Evolutionary conservation across 306 rosid genomes (phyloP).

Genomic region (Sophora flavescens): DNA sequence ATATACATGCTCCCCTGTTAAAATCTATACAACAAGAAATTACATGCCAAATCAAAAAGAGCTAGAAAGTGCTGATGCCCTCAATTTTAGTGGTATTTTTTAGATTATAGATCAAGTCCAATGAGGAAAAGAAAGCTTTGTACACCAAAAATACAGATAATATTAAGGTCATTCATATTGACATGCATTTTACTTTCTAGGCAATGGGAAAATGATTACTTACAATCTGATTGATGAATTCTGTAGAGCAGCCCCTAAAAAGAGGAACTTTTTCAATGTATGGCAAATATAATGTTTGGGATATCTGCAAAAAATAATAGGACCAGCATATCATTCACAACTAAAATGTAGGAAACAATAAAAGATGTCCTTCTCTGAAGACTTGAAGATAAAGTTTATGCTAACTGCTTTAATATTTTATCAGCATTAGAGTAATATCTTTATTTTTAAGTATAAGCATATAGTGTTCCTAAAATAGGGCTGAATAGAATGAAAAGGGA

Average conservation of each 20-base stretch:
- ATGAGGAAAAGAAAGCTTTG: conserved; percentile 20
- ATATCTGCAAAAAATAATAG: conserved; percentile 66
- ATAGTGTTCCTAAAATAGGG: not conserved
- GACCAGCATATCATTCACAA: not conserved
- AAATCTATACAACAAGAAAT: not conserved
- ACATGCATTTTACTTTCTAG: conserved; percentile 22
- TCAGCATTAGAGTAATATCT: conserved; percentile 18
- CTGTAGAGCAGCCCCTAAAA: conserved; percentile 80
- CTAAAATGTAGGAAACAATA: conserved; percentile 3
- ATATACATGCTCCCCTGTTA: not conserved
- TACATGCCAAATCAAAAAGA: not conserved
- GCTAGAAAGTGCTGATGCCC: not conserved
- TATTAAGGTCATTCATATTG: conserved; percentile 2
- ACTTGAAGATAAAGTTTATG: not conserved
- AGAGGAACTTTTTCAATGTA: conserved; percentile 67
- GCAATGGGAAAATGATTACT: conserved; percentile 43
- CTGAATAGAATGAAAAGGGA: not conserved
- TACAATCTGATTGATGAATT: conserved; percentile 95
- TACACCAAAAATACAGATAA: not conserved
- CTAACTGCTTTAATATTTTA: not conserved
- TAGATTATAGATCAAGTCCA: conserved; percentile 29
- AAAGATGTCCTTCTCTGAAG: not conserved
- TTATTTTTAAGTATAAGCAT: conserved; percentile 7
- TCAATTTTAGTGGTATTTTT: conserved; percentile 34
- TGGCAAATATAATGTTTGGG: conserved; percentile 79